Evolutionary conservation across 179 eudicot species (phyloP), one percentile per base, ranked within the genome.

Genomic region (Silene coronaria): DNA sequence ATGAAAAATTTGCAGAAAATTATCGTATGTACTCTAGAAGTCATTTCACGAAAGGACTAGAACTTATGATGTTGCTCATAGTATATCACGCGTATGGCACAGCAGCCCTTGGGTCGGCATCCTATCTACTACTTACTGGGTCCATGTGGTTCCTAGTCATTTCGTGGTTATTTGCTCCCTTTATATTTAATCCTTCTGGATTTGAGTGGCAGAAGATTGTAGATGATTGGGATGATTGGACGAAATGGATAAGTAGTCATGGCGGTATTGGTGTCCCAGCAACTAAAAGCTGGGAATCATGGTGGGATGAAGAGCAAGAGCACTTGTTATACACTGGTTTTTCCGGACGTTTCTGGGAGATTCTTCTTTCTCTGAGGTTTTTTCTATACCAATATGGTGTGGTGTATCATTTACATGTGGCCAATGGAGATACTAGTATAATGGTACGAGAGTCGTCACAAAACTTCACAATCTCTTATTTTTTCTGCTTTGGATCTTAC

Each of bases 271-370:
- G 98, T 76, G 97, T 94, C 19, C 92, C 94, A 4, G 96, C 98
- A 58, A 86, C 58, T 72, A 94, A 92, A 87, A 94, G 98, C 70
- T 94, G 98, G 98, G 97, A 91, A 76, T 94, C 98, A 3, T 94
- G 98, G 98, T 94, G 98, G 98, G 93, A 86, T 64, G 98, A 94
- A 74, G 98, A 94, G 76, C 98, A 93, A 73, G 99, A 89, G 81
- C 99, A 96, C 76, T 87, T 96, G 70, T 85, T 84, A 73, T 59
- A 77, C 85, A 87, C 97, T 1, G 99, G 99, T 19, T 73, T 84
- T 38, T 1, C 76, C 2, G 97, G 99, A 13, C 84, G 91, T 21
- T 74, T 93, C 19, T 84, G 83, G 86, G 99, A 96, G 79, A 79
- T 93, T 53, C 13, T 93, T 57, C 91, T 96, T 63, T 83, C 97